phyloP scores from a whole-genome alignment of 1,139 yeast genomes.

The Lodderomyces orthopsilosis region DNA sequence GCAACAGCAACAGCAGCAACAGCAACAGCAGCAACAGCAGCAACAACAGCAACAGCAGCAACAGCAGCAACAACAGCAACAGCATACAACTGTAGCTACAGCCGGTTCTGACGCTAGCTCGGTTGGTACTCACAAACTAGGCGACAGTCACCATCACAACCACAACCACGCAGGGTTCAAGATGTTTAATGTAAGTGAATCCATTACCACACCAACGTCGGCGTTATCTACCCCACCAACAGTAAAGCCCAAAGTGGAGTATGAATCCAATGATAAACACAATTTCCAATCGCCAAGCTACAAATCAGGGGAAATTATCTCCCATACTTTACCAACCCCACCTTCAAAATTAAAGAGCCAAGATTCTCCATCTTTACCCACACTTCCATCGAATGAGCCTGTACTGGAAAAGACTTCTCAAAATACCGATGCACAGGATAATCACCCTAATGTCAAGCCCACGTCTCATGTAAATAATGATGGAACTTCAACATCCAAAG shows the following conservation, averaged over 20 bases:
- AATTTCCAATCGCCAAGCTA: constrained; percentile 6
- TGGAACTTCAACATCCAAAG: constrained; percentile 41
- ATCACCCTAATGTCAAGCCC: constrained; percentile 47
- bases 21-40: neutral
- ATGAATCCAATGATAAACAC: neutral
- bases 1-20: neutral
- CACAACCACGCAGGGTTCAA: constrained; percentile 1
- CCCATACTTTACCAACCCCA: constrained; percentile 15
- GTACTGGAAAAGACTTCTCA: constrained; percentile 3
- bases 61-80: neutral
- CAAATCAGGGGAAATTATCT: constrained; percentile 4
- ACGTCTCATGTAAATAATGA: constrained; percentile 40
- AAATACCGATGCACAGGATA: constrained; percentile 6
- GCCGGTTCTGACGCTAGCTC: neutral
- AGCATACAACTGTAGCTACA: neutral
- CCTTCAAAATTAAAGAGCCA: constrained; percentile 11
- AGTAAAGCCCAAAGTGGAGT: constrained; percentile 3
- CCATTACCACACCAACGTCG: neutral
- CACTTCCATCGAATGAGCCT: constrained; percentile 3
- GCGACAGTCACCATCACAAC: neutral
- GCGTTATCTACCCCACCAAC: constrained; percentile 5
- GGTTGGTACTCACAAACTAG: neutral
- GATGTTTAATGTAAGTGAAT: neutral
- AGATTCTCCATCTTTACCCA: constrained; percentile 5
- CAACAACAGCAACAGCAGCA: neutral